A percentile compares a stretch with the other conserved stretches of the same genome.
phyloP scores from a whole-genome alignment of 805 yeast genomes.

The Brettanomyces anomalus region DNA sequence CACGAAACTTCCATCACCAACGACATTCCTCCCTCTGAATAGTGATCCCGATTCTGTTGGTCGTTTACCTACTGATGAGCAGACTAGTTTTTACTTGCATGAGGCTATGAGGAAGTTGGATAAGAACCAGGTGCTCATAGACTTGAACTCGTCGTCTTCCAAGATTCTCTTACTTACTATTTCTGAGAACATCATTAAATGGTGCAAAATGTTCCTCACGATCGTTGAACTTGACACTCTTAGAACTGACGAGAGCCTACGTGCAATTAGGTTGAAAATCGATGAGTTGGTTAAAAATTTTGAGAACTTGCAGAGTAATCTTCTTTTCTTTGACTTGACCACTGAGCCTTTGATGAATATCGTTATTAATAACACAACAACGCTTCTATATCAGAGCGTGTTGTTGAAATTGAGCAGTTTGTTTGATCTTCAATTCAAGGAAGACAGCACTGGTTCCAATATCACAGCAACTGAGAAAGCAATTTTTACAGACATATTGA shows the following conservation, averaged over 20 bases:
- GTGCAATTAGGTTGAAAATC: constrained; percentile 15
- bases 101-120: constrained; percentile 24
- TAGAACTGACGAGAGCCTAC: constrained; percentile 11
- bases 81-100: constrained; percentile 15
- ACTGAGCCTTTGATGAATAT: constrained; percentile 18
- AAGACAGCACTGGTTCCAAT: constrained; percentile 7
- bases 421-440: constrained; percentile 11
- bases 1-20: constrained; percentile 24
- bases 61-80: constrained; percentile 4
- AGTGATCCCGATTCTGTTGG: not conserved
- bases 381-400: constrained; percentile 20
- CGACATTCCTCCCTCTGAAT: constrained; percentile 13
- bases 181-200: constrained; percentile 23
- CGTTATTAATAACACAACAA: constrained; percentile 19
- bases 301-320: constrained; percentile 19
- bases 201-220: constrained; percentile 24
- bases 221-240: constrained; percentile 21
- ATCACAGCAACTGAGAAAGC: constrained; percentile 13
- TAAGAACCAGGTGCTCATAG: constrained; percentile 19
- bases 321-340: constrained; percentile 19
- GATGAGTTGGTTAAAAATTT: constrained; percentile 20
- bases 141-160: constrained; percentile 19
- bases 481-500: constrained; percentile 14
- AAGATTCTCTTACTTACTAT: constrained; percentile 19
- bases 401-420: constrained; percentile 18